Conservation (phyloP, 2,329 filamentous ascomycete genomes). For the Fusarium piperis region DNA sequence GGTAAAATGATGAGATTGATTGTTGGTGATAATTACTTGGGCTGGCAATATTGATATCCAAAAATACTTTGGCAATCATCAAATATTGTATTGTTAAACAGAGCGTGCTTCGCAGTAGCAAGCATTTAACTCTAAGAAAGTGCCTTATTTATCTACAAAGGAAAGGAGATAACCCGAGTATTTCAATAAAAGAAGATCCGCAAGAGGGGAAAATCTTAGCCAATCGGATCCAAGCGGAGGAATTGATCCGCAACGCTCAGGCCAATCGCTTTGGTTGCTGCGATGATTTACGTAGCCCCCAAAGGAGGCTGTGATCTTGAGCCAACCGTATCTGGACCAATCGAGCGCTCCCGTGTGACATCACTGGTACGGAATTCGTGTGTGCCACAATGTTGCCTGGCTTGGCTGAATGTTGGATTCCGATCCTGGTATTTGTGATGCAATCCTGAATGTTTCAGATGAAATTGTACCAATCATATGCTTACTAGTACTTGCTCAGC, state of each 20-base stretch:
- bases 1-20: not conserved
- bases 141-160: no score
- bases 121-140: no score
- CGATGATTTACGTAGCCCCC: not conserved
- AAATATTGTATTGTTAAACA: not conserved
- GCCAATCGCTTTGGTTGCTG: no score
- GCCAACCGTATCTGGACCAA: not conserved
- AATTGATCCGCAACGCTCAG: no score
- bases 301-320: not conserved
- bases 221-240: no score
- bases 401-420: not conserved
- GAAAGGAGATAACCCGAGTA: no score
- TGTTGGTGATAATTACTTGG: not conserved
- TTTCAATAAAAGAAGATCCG: no score
- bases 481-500: not conserved
- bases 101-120: no score
- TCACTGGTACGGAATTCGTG: not conserved
- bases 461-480: not conserved
- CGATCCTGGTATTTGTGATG: not conserved
- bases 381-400: not conserved
- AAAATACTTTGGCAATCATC: not conserved
- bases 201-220: no score
- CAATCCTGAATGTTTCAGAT: not conserved
- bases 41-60: not conserved
- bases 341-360: slow-evolving; percentile 3